These are phyloP conservation scores for Geum urbanum DNA, from an alignment of 306 rosid species.

Conservation along the genomic window DNA sequence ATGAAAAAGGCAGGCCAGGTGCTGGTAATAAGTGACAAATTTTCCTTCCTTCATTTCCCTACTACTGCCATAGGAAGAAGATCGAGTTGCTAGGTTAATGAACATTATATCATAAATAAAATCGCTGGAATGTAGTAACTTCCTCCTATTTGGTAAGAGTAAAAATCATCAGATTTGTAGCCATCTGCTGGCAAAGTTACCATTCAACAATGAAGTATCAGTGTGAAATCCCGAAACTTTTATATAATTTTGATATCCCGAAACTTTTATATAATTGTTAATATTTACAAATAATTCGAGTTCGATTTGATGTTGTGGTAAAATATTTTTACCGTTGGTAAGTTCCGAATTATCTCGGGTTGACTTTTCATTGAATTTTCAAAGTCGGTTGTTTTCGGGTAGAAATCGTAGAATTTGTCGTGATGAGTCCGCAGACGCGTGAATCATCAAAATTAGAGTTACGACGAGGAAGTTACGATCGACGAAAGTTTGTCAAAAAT, in stretches of 20 bases:
- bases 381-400: too few species aligned
- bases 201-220: neutral
- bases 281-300: too few species aligned
- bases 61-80: neutral
- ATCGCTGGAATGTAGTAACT: neutral
- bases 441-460: too few species aligned
- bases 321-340: too few species aligned
- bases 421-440: too few species aligned
- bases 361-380: too few species aligned
- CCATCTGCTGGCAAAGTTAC: neutral
- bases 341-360: too few species aligned
- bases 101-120: constrained; percentile 1
- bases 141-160: neutral
- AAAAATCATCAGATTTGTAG: neutral
- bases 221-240: neutral
- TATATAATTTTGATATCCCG: too few species aligned
- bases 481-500: too few species aligned
- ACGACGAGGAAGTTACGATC: too few species aligned
- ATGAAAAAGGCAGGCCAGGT: constrained; percentile 22
- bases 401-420: too few species aligned
- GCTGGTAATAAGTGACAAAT: constrained; percentile 3
- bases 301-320: too few species aligned
- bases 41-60: constrained; percentile 3
- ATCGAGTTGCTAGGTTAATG: neutral
- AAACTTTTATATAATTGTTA: neutral